Evolutionary conservation across 2,329 filamentous ascomycete genomes (phyloP), one percentile per base, ranked within the genome.

Genomic region (Paraconiothyrium sp.): DNA sequence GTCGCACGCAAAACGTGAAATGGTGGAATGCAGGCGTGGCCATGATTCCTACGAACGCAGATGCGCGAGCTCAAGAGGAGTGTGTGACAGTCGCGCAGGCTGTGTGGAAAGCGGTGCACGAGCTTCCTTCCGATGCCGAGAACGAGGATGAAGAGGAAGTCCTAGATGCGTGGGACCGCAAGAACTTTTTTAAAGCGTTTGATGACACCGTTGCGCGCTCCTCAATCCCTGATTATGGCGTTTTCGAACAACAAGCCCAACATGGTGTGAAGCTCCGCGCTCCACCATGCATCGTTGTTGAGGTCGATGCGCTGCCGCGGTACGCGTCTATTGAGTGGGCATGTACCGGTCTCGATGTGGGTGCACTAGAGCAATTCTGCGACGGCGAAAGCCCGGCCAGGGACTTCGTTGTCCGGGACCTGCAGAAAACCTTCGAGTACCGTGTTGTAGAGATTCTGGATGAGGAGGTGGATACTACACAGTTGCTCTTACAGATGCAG

Each of bases 251-350:
- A 3, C 16, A 7, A 6, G 27, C 1, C 11, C 27, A 49, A 13
- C 34, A 4, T 2, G 13, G 46, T 20, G 35, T 39, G 3, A 8
- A 10, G 24, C 27, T 34, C 4, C 52, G 39, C 13, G 52, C 52
- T 27, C 39, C 93, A 1, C 90, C 90, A 0, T 85, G 94, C 69
- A 90, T 95, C 73, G 86, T 90, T 0, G 90, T 89, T 0, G 89
- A 95, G 72, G 91, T 97, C 1, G 85, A 89, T 47, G 86, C 89
- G 66, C 83, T 99, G 13, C 95, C 95, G 1, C 86, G 92, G 22
- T 83, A 82, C 16, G 90, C 90, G 32, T 84, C 84, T 41, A 87
- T 97, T 11, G 95, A 99, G 81, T 99, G 94, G 94, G 90, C 92
- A 68, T 89, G 90, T 60, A 74, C 87, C 3, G 91, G 92, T 0